These are phyloP conservation scores for Coemansia sp. DNA, from an alignment of 371 early-diverging fungal genomes.

Conservation along the genomic window DNA sequence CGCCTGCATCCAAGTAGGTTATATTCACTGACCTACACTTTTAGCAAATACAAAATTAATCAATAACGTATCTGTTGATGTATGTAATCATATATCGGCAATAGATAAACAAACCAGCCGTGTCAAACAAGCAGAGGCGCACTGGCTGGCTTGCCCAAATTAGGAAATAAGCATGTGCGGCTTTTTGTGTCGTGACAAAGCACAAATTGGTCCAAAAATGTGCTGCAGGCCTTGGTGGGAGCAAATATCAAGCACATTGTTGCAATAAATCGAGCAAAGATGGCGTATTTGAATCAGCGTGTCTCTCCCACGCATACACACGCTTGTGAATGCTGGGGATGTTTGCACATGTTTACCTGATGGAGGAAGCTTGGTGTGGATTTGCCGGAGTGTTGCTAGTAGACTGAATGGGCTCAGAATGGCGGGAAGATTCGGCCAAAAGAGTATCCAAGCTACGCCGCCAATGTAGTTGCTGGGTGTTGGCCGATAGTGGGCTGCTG, in stretches of 20 bases:
- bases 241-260: slow-evolving; percentile 9
- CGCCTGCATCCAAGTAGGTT: slow-evolving; percentile 16
- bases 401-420: neutral
- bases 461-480: neutral
- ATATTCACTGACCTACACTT: slow-evolving; percentile 12
- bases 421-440: neutral
- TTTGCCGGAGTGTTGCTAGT: slow-evolving; percentile 6
- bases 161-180: neutral
- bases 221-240: neutral
- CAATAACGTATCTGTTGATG: no score
- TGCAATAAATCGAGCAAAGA: slow-evolving; percentile 6
- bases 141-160: neutral
- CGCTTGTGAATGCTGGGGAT: neutral
- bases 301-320: neutral
- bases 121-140: neutral
- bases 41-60: neutral
- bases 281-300: slow-evolving; percentile 6
- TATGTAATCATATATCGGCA: neutral
- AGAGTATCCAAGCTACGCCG: neutral
- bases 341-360: slow-evolving; percentile 5
- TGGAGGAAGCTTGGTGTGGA: neutral
- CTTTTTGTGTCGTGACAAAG: neutral
- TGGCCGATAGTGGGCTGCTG: neutral
- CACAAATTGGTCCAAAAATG: neutral
- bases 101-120: neutral